phyloP scores from a whole-genome alignment of 345 rosid genomes.

The Bretschneidera sinensis region DNA sequence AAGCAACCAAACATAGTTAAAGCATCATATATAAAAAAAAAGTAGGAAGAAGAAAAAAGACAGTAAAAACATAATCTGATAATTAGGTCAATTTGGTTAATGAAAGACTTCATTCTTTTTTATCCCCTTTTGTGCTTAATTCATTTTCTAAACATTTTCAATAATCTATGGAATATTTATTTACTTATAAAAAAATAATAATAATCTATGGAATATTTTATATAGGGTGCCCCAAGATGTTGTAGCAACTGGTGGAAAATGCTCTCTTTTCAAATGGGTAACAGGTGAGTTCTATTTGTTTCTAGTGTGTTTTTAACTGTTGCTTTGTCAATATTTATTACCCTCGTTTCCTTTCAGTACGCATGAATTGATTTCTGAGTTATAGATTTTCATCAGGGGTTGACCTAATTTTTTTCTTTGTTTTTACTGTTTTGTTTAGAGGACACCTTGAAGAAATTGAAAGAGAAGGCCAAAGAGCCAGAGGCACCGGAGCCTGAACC shows the following conservation, averaged over 20 bases:
- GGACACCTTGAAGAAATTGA: slow-evolving; percentile 57
- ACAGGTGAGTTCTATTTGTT: slow-evolving; percentile 42
- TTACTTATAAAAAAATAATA: too few relatives aligned
- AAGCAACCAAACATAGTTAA: too few relatives aligned
- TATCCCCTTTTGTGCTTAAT: too few relatives aligned
- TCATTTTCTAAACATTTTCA: too few relatives aligned
- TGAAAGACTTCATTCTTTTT: background rate
- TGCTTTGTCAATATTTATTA: background rate
- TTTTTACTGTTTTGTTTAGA: slow-evolving; percentile 30
- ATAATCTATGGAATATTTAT: too few relatives aligned
- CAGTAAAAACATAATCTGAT: too few relatives aligned
- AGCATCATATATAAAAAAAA: background rate
- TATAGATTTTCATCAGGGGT: background rate
- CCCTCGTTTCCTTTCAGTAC: background rate
- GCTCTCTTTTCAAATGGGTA: slow-evolving; percentile 79
- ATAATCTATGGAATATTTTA: background rate
- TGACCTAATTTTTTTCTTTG: background rate
- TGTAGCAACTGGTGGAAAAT: slow-evolving; percentile 91
- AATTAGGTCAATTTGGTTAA: background rate
- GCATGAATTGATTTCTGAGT: too few relatives aligned
- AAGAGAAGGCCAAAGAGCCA: slow-evolving; percentile 66
- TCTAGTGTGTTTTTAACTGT: background rate
- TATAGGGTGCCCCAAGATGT: slow-evolving; percentile 97
- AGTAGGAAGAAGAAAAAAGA: too few relatives aligned
- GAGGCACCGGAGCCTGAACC: slow-evolving; percentile 79